phyloP scores from a whole-genome alignment of 208 protist genomes.

The Leishmania lainsoni region DNA sequence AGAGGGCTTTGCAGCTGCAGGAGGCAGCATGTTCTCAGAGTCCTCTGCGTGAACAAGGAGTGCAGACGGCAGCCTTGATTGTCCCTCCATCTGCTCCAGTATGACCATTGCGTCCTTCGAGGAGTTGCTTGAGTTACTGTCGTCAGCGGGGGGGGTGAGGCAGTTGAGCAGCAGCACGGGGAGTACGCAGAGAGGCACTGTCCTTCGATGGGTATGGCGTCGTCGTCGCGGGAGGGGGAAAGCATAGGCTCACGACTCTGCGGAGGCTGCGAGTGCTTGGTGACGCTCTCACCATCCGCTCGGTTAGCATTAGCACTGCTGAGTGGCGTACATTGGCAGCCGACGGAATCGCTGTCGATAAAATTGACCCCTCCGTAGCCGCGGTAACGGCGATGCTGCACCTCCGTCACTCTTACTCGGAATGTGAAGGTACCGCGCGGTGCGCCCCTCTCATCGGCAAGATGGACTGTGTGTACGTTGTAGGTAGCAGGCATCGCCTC shows the following conservation, averaged over 20 bases:
- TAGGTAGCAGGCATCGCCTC: background rate
- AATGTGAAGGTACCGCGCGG: conserved; percentile 14
- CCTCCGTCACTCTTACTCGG: background rate
- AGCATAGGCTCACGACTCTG: conserved; percentile 2
- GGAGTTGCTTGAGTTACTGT: background rate
- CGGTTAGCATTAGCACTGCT: background rate
- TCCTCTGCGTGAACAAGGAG: background rate
- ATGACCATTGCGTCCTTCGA: background rate
- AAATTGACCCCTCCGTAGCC: background rate
- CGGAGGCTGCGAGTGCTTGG: background rate
- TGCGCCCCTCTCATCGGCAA: background rate
- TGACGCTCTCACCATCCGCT: background rate
- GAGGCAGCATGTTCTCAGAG: background rate
- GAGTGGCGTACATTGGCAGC: background rate
- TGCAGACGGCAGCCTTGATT: background rate
- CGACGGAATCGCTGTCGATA: background rate
- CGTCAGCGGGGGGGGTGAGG: background rate
- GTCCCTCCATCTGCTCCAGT: background rate
- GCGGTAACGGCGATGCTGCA: background rate
- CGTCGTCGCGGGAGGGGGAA: conserved; percentile 1
- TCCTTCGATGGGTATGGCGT: background rate
- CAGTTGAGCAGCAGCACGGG: background rate
- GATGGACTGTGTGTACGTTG: conserved; percentile 24
- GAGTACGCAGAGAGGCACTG: background rate
- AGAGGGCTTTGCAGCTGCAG: background rate